Evolutionary conservation across 305 asterid genomes (phyloP).

Genomic region (Rubia peregrina): DNA sequence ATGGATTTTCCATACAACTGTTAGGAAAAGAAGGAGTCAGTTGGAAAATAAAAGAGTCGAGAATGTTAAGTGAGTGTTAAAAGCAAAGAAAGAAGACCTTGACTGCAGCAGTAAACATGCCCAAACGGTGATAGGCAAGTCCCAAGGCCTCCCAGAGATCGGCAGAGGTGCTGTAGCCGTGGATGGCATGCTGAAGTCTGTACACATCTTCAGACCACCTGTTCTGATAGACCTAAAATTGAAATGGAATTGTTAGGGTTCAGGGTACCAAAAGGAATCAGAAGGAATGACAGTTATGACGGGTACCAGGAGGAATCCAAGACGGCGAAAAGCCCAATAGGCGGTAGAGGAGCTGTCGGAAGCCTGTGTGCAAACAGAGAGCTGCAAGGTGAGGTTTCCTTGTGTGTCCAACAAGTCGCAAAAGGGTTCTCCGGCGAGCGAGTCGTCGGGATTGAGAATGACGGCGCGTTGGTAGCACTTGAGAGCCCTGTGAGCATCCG

Average conservation of each 20-base stretch:
- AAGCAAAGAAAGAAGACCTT: constrained; percentile 41
- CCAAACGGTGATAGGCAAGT: constrained; percentile 88
- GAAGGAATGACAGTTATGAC: not conserved
- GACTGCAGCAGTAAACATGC: constrained; percentile 95
- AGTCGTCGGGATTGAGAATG: constrained; percentile 74
- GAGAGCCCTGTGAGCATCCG: constrained; percentile 72
- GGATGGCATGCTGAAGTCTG: constrained; percentile 88
- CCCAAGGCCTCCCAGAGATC: constrained; percentile 98
- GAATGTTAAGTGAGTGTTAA: not conserved
- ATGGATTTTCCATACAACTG: constrained; percentile 92
- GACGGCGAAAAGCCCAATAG: constrained; percentile 85
- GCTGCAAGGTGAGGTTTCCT: constrained; percentile 77
- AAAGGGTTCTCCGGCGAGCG: constrained; percentile 73
- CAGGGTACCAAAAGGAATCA: not conserved
- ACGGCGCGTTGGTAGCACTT: constrained; percentile 94
- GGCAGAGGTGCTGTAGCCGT: constrained; percentile 80
- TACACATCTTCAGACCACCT: constrained; percentile 95
- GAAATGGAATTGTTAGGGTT: not conserved
- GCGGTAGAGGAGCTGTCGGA: constrained; percentile 82
- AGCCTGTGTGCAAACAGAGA: constrained; percentile 76
- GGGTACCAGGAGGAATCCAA: constrained; percentile 83
- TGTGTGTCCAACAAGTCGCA: constrained; percentile 68
- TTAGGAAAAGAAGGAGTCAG: constrained; percentile 21
- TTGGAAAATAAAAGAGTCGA: not conserved
- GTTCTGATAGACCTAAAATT: constrained; percentile 60